Evolutionary conservation across 23 red algal genomes (phyloP).

Genomic region (Porphyridium purpureum): DNA sequence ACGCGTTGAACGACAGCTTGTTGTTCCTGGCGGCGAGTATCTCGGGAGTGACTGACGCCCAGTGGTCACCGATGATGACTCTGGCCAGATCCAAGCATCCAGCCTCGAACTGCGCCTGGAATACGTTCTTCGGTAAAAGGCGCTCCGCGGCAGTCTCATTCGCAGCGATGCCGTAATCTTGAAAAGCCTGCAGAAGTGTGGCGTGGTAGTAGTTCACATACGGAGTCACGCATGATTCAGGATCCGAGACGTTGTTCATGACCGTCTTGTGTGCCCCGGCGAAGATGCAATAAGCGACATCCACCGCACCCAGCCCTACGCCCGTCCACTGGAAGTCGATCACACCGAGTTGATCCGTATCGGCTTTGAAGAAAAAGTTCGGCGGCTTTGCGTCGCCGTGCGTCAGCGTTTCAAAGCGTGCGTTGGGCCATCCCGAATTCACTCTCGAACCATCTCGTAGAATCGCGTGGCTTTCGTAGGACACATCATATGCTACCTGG

Average conservation of each 20-base stretch:
- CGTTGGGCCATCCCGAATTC: slow-evolving; percentile 11
- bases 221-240: slow-evolving; percentile 10
- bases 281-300: slow-evolving; percentile 36
- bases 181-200: slow-evolving; percentile 8
- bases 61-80: too few species aligned
- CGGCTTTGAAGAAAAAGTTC: slow-evolving; percentile 38
- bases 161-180: slow-evolving; percentile 7
- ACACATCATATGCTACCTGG: slow-evolving; percentile 1
- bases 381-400: slow-evolving; percentile 49
- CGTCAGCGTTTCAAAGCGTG: slow-evolving; percentile 12
- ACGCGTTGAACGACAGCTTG: too few species aligned
- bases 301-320: slow-evolving; percentile 17
- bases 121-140: not conserved
- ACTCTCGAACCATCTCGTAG: slow-evolving; percentile 8
- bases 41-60: too few species aligned
- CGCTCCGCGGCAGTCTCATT: slow-evolving; percentile 3
- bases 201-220: slow-evolving; percentile 21
- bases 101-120: too few species aligned
- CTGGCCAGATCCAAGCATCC: too few species aligned
- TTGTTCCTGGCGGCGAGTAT: too few species aligned
- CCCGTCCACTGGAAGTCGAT: slow-evolving; percentile 64
- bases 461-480: slow-evolving; percentile 3
- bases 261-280: not conserved
- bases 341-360: slow-evolving; percentile 16
- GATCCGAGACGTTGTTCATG: slow-evolving; percentile 4